Conservation (phyloP, 768 basidiomycete species). For the Tulasnella calospora region DNA sequence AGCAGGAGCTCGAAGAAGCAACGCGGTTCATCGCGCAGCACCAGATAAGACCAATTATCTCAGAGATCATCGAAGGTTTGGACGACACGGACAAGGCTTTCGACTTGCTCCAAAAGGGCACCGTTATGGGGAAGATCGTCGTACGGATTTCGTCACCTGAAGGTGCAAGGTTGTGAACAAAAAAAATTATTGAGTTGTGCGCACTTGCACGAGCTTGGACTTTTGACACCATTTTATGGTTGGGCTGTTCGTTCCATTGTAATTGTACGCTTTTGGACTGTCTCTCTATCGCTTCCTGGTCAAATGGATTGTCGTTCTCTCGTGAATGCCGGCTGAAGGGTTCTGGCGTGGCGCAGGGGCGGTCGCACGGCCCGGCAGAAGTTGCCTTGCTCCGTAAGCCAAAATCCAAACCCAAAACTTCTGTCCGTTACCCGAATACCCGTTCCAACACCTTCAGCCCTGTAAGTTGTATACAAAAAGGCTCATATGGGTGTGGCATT, state of each 20-base stretch:
- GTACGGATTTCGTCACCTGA: slow-evolving; percentile 33
- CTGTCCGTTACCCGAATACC: slow-evolving; percentile 5
- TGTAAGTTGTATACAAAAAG: neutral
- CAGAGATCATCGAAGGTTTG: slow-evolving; percentile 64
- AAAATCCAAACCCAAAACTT: neutral
- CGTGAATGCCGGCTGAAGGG: neutral
- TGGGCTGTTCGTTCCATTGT: slow-evolving; percentile 62
- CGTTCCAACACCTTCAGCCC: slow-evolving; percentile 1
- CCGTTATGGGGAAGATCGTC: slow-evolving; percentile 76
- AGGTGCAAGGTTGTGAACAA: slow-evolving; percentile 8
- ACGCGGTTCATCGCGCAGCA: slow-evolving; percentile 64
- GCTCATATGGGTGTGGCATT: neutral
- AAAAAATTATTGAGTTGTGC: neutral
- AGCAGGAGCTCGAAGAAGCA: slow-evolving; percentile 64
- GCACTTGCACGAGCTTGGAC: slow-evolving; percentile 35
- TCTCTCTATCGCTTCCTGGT: neutral
- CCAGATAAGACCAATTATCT: slow-evolving; percentile 63
- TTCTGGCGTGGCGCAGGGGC: neutral
- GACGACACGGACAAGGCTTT: slow-evolving; percentile 65
- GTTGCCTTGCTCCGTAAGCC: neutral
- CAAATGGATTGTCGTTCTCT: neutral
- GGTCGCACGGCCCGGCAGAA: slow-evolving; percentile 4
- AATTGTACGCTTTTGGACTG: neutral
- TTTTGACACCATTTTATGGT: slow-evolving; percentile 59
- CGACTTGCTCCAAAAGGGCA: slow-evolving; percentile 54